Evolutionary conservation across 768 basidiomycete genomes (phyloP).

Genomic region (Podaxis sp.): DNA sequence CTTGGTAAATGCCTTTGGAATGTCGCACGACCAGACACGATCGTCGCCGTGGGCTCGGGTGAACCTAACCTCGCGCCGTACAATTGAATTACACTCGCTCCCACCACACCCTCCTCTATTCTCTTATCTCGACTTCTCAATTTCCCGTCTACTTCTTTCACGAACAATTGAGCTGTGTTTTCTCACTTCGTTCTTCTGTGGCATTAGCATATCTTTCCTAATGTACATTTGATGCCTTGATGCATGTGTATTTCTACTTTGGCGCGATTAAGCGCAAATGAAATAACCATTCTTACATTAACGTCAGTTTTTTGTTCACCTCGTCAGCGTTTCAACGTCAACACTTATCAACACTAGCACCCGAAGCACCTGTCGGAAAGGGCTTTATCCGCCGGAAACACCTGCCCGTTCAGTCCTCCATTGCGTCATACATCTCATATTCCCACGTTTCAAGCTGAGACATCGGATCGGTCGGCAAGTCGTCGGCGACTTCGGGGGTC

Average conservation of each 20-base stretch:
- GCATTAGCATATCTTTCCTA: background rate
- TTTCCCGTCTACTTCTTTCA: background rate
- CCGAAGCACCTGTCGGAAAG: background rate
- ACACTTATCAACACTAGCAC: background rate
- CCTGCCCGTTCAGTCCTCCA: too few relatives aligned
- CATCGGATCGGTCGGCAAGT: background rate
- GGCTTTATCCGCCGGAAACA: background rate
- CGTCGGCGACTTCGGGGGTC: too few relatives aligned
- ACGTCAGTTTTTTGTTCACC: too few relatives aligned
- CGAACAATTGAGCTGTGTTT: background rate
- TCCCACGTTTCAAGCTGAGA: background rate
- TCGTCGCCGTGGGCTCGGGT: background rate
- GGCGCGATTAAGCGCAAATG: background rate
- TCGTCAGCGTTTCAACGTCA: background rate
- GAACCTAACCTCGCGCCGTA: background rate
- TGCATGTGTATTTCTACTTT: background rate
- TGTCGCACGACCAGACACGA: conserved; percentile 11
- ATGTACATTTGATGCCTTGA: background rate
- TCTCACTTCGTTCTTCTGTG: background rate
- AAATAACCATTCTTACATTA: background rate
- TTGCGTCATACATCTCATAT: background rate
- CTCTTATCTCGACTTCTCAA: background rate
- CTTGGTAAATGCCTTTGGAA: conserved; percentile 12
- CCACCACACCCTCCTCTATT: background rate
- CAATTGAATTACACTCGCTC: background rate